Conservation (phyloP, 2,329 filamentous ascomycete species). For the Cryphonectria radicalis region DNA sequence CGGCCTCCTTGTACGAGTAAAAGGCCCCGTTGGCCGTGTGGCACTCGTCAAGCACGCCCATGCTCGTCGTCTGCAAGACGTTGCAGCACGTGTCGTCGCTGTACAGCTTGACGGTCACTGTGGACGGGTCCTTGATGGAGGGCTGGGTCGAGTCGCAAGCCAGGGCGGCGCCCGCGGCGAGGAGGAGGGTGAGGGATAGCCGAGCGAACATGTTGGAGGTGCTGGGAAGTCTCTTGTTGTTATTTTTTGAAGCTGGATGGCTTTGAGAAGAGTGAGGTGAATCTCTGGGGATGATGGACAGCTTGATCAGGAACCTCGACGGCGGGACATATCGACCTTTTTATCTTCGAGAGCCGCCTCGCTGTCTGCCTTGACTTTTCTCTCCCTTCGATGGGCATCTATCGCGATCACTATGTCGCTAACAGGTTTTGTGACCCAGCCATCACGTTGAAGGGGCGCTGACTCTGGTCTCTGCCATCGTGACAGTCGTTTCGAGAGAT, state of each 20-base stretch:
- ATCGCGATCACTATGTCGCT: background rate
- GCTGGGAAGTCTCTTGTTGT: background rate
- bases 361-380: background rate
- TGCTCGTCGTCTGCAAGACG: background rate
- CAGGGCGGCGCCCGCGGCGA: background rate
- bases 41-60: conserved; percentile 1
- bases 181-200: background rate
- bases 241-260: background rate
- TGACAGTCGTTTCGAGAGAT: background rate
- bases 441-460: background rate
- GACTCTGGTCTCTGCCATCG: background rate
- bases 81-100: conserved; percentile 3
- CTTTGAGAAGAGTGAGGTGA: background rate
- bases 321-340: background rate
- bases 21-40: conserved; percentile 1
- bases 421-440: background rate
- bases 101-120: conserved; percentile 5
- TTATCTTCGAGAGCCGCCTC: background rate
- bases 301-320: background rate
- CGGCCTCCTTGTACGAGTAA: background rate
- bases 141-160: background rate
- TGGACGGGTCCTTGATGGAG: background rate
- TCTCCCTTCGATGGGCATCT: background rate
- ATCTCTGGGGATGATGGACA: background rate
- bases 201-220: background rate